phyloP scores from a whole-genome alignment of 495 filamentous ascomycete species.

The Venustampulla echinocandica region DNA sequence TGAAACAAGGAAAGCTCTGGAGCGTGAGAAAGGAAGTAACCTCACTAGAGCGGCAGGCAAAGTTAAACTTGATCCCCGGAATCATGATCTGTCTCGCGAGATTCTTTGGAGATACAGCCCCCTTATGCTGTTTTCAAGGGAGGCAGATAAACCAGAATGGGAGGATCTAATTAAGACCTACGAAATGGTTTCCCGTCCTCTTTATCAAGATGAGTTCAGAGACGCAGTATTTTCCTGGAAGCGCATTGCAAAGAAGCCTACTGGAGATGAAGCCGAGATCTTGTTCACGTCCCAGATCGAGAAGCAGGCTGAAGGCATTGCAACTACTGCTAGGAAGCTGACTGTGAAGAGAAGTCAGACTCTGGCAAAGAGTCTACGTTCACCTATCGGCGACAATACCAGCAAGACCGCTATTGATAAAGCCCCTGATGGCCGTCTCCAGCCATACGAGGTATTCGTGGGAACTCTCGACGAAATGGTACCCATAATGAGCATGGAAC shows the following conservation, averaged over 20 bases:
- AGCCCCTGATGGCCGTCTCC: constrained; percentile 53
- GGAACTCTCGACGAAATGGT: constrained; percentile 70
- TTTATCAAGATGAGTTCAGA: constrained; percentile 76
- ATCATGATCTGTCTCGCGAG: constrained; percentile 43
- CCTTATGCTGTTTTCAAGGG: constrained; percentile 73
- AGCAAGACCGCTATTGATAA: constrained; percentile 52
- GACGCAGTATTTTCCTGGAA: constrained; percentile 79
- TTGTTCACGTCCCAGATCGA: constrained; percentile 84
- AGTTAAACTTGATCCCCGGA: constrained; percentile 43
- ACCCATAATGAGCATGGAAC: constrained; percentile 75
- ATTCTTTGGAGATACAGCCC: constrained; percentile 77
- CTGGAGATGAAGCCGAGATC: constrained; percentile 76
- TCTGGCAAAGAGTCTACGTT: constrained; percentile 68
- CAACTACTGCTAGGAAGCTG: constrained; percentile 72
- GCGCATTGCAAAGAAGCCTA: constrained; percentile 64
- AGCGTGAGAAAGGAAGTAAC: constrained; percentile 27
- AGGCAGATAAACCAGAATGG: constrained; percentile 76
- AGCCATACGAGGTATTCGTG: constrained; percentile 76
- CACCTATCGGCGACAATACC: constrained; percentile 55
- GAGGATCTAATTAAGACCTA: constrained; percentile 69
- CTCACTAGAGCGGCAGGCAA: constrained; percentile 33
- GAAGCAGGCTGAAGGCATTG: constrained; percentile 48
- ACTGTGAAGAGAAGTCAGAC: constrained; percentile 84
- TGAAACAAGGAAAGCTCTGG: constrained; percentile 50
- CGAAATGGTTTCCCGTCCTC: constrained; percentile 59